A percentile compares a stretch with the other conserved stretches of the same genome.
Conservation (phyloP, 257 asterid species). For the Eucommia ulmoides region DNA sequence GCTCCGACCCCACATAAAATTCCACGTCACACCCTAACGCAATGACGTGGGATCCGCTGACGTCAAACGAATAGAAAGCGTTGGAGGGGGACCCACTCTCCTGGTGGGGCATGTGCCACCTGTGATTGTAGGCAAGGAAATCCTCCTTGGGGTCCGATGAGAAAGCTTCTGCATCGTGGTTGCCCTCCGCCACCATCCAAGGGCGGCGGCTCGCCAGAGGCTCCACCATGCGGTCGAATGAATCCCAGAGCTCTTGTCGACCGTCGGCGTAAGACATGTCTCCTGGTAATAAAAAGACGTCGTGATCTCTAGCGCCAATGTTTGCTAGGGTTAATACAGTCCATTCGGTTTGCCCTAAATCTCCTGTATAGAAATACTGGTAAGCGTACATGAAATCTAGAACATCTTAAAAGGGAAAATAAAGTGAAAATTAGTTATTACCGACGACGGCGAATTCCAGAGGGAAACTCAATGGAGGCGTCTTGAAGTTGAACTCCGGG, state of each 20-base stretch:
- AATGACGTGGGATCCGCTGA: constrained; percentile 42
- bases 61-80: constrained; percentile 63
- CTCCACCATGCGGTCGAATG: constrained; percentile 70
- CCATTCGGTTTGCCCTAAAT: constrained; percentile 87
- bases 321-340: constrained; percentile 61
- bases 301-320: constrained; percentile 44
- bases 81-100: constrained; percentile 55
- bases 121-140: constrained; percentile 54
- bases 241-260: constrained; percentile 73
- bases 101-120: constrained; percentile 69
- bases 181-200: constrained; percentile 88
- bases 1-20: constrained; percentile 41
- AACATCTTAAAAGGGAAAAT: constrained; percentile 27
- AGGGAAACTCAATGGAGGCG: constrained; percentile 66
- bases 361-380: constrained; percentile 28
- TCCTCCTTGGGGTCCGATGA: constrained; percentile 42
- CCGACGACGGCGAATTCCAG: constrained; percentile 65
- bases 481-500: constrained; percentile 55
- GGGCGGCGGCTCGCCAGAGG: constrained; percentile 65
- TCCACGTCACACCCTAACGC: constrained; percentile 76
- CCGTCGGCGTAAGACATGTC: constrained; percentile 79
- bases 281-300: constrained; percentile 61
- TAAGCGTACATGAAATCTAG: not conserved
- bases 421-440: constrained; percentile 47
- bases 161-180: constrained; percentile 63